Conservation (phyloP, 768 basidiomycete genomes). For the Butyriboletus loyo region DNA sequence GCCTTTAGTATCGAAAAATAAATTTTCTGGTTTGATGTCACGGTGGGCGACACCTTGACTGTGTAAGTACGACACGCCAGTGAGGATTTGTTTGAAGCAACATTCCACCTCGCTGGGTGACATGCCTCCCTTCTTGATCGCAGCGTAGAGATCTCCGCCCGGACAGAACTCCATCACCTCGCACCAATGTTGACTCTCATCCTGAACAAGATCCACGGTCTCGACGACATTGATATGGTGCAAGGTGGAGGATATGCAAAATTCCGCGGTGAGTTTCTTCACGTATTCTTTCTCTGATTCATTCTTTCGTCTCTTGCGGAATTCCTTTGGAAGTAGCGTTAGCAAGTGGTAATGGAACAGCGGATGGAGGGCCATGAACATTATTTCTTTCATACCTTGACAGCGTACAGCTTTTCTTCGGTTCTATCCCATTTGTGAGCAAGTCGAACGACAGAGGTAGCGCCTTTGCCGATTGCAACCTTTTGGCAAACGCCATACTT, state of each 20-base stretch:
- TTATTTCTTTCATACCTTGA: slow-evolving; percentile 68
- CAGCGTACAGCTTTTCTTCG: slow-evolving; percentile 96
- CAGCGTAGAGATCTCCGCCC: slow-evolving; percentile 96
- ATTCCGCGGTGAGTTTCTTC: slow-evolving; percentile 99
- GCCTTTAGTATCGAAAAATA: slow-evolving; percentile 90
- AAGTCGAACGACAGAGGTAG: slow-evolving; percentile 93
- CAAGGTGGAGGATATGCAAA: slow-evolving; percentile 95
- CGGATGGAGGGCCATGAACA: neutral
- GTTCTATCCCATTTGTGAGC: slow-evolving; percentile 98
- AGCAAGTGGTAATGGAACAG: neutral
- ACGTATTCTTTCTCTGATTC: slow-evolving; percentile 99
- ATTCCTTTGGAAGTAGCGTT: slow-evolving; percentile 60
- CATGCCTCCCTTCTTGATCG: slow-evolving; percentile 97
- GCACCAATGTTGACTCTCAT: slow-evolving; percentile 95
- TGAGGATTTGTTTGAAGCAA: slow-evolving; percentile 95
- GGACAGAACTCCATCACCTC: slow-evolving; percentile 99
- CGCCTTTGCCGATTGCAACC: slow-evolving; percentile 95
- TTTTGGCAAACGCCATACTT: slow-evolving; percentile 98
- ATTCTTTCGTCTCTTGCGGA: slow-evolving; percentile 96
- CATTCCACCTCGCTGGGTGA: slow-evolving; percentile 90
- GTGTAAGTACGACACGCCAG: slow-evolving; percentile 87
- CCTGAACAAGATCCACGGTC: slow-evolving; percentile 98
- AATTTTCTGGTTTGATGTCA: slow-evolving; percentile 97
- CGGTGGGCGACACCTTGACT: slow-evolving; percentile 97
- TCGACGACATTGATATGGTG: slow-evolving; percentile 95